These are phyloP conservation scores for Ophiostoma novo-ulmi DNA, from an alignment of 2,329 filamentous ascomycete species.

Conservation along the genomic window DNA sequence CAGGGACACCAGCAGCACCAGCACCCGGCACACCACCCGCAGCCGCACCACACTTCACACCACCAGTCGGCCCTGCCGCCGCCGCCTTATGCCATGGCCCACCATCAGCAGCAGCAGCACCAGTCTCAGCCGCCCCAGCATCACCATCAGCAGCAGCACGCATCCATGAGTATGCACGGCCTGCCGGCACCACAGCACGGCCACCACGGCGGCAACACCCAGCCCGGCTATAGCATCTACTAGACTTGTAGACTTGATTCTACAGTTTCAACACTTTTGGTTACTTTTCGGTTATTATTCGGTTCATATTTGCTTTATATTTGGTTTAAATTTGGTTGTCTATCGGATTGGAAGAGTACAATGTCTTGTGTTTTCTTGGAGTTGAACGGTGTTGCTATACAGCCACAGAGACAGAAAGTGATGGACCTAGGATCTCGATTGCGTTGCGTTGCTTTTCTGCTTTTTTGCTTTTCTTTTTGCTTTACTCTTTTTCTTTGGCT, in stretches of 20 bases:
- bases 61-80: conserved; percentile 11
- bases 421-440: not conserved
- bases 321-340: not conserved
- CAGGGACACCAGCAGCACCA: conserved; percentile 19
- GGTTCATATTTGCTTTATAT: not conserved
- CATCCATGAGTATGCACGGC: not conserved
- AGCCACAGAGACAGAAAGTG: not conserved
- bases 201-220: not conserved
- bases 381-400: not conserved
- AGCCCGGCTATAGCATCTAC: conserved; percentile 15
- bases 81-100: conserved; percentile 8
- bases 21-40: conserved; percentile 16
- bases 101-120: conserved; percentile 16
- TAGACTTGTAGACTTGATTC: not conserved
- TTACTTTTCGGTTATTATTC: not conserved
- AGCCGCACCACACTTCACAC: conserved; percentile 23
- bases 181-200: conserved; percentile 13
- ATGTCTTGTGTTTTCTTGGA: not conserved
- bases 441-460: not conserved
- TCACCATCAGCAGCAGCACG: conserved; percentile 15
- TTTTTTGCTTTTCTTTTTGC: not conserved
- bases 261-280: not conserved
- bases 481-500: not conserved
- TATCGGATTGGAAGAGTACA: not conserved
- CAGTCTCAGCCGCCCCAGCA: conserved; percentile 24